Base-by-base conservation (phyloP, 805 yeast species). In the Starmera caribaea region DNA sequence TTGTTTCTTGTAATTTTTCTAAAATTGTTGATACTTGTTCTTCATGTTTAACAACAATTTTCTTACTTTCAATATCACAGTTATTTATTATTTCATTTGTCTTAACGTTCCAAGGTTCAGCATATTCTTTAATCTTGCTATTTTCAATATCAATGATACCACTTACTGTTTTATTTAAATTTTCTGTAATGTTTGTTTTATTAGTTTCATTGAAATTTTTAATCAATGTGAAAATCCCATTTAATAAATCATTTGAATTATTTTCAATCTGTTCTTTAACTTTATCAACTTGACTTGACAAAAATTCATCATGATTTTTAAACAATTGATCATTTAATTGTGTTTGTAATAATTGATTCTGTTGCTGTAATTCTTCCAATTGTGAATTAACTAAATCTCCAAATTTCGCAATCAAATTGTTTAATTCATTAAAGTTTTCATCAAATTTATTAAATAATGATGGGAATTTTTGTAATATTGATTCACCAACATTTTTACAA, bases 381-480 rank as follows among this genome's bases (percentile, higher is more conserved):
- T 51, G 42, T 1, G 45, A 47, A 16, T 45, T 47, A 29, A 54
- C 38, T 4, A 40, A 34, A 0, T 34, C 2, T 10, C 47, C 47
- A 32, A 48, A 42, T 5, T 37, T 37, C 2, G 38, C 32, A 4
- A 49, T 35, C 3, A 43, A 35, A 5, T 26, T 13, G 14, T 37
- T 40, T n/a, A 54, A 34, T 6, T 41, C 39, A 1, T 39, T 16
- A 2, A 51, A 24, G n/a, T 40, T 36, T 11, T 38, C 13, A 13
- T 48, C 53, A 34, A 57, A 38, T 9, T 47, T 47, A 16, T 47
- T 38, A 28, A 58, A 44, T 4, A 44, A 21, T 1, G 32, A 30
- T 6, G 61, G 59, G 15, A 54, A 42, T 24, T 42, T 52, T 5
- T 48, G 34, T 2, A 51, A 38, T 16, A 50, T 46, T 4, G 50